A percentile compares a stretch with the other conserved stretches of the same genome.
Conservation (phyloP, 2,329 filamentous ascomycete genomes). For the Fusarium goolgardi region DNA sequence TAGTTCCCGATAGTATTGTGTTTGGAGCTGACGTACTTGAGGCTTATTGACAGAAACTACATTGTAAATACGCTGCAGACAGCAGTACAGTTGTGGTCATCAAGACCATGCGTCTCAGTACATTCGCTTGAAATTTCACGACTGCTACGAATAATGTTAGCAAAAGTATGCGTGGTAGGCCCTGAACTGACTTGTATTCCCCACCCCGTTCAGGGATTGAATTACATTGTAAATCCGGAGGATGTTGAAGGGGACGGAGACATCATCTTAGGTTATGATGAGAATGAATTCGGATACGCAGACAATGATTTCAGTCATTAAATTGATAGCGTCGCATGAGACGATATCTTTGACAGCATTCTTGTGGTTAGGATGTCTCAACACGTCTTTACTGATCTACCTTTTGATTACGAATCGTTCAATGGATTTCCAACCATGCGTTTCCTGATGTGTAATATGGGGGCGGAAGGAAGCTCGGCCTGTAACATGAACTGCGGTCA, state of each 20-base stretch:
- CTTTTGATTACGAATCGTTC: background rate
- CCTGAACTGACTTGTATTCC: background rate
- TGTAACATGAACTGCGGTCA: too few species aligned
- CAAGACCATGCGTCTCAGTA: background rate
- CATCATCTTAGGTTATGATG: rapidly evolving
- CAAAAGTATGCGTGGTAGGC: background rate
- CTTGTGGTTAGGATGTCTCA: background rate
- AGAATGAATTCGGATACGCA: background rate
- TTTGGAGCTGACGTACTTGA: background rate
- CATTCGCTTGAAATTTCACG: background rate
- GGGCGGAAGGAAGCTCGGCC: too few species aligned
- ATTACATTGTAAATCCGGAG: rapidly evolving
- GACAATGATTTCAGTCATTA: too few species aligned
- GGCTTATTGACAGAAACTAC: background rate
- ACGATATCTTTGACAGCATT: background rate
- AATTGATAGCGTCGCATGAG: background rate
- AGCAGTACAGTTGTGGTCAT: conserved; percentile 10
- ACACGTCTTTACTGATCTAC: background rate
- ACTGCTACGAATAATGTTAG: background rate
- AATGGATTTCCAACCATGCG: background rate
- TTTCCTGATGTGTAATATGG: background rate
- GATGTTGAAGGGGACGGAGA: too few species aligned
- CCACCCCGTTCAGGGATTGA: rapidly evolving
- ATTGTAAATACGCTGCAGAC: background rate
- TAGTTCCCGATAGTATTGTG: background rate